Conservation (phyloP, 495 filamentous ascomycete genomes). For the Podospora pseudoanserina region DNA sequence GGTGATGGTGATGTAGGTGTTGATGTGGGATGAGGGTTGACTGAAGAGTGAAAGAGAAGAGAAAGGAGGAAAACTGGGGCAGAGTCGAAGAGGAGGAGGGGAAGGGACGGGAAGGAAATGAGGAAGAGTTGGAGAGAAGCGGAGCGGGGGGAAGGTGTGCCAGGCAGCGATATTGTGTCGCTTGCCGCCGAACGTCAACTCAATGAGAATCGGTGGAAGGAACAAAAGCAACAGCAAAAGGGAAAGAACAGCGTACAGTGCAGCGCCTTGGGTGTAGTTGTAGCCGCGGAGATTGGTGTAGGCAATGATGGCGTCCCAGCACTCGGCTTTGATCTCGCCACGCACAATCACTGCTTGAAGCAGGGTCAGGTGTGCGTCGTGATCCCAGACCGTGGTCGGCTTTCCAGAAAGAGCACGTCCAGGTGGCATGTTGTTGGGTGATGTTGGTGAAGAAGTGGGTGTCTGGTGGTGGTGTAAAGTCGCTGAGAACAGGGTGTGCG, state of each 20-base stretch:
- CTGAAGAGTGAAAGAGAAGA: not conserved
- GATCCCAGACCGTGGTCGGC: slow-evolving; percentile 31
- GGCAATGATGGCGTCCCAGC: slow-evolving; percentile 28
- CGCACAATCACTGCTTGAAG: slow-evolving; percentile 30
- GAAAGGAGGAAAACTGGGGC: not conserved
- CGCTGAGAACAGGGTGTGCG: not conserved
- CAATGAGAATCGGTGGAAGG: slow-evolving; percentile 6
- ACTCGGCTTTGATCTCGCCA: slow-evolving; percentile 11
- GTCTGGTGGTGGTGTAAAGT: too few species aligned
- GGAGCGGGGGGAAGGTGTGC: slow-evolving; percentile 3
- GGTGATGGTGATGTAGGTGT: not conserved
- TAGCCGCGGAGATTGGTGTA: slow-evolving; percentile 24
- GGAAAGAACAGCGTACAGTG: slow-evolving; percentile 23
- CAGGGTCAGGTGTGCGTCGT: slow-evolving; percentile 33
- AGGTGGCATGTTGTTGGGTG: not conserved
- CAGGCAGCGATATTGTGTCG: not conserved
- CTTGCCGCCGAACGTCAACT: too few species aligned
- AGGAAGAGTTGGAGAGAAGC: not conserved
- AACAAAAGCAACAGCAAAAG: slow-evolving; percentile 5
- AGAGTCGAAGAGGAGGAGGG: not conserved
- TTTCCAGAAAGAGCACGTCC: slow-evolving; percentile 7
- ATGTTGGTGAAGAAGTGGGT: too few species aligned
- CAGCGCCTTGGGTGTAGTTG: slow-evolving; percentile 28
- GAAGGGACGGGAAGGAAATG: not conserved
- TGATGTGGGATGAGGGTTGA: not conserved